A percentile compares a stretch with the other conserved stretches of the same genome.
Evolutionary conservation across 2,329 filamentous ascomycete species (phyloP).

Genomic region (Emmonsia crescens): DNA sequence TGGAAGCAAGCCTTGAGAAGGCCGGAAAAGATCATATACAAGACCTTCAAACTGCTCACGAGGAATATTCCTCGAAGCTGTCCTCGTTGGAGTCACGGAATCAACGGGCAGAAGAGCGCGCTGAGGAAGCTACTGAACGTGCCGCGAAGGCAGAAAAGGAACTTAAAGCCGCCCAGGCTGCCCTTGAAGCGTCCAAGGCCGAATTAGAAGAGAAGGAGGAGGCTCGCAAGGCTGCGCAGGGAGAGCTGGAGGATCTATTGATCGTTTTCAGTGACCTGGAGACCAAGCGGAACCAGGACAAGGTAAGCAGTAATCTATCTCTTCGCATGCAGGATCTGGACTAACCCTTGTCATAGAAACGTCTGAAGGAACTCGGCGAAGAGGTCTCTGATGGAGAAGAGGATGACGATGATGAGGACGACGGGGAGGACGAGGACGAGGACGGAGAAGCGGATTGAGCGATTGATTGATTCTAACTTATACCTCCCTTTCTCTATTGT

Average conservation of each 20-base stretch:
- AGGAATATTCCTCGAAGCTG: conserved; percentile 38
- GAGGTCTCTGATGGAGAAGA: conserved; percentile 67
- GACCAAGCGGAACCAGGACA: conserved; percentile 64
- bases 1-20: conserved; percentile 43
- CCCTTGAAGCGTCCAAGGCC: conserved; percentile 23
- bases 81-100: conserved; percentile 41
- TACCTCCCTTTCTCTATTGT: not conserved
- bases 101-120: conserved; percentile 30
- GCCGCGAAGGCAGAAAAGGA: conserved; percentile 13
- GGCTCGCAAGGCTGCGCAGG: conserved; percentile 53
- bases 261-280: conserved; percentile 74
- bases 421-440: conserved; percentile 42
- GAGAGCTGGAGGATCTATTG: conserved; percentile 68
- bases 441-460: conserved; percentile 15
- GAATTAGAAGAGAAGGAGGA: conserved; percentile 44
- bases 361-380: conserved; percentile 56
- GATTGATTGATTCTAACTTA: not conserved
- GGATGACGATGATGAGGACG: conserved; percentile 48
- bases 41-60: conserved; percentile 48
- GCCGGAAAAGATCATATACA: conserved; percentile 50
- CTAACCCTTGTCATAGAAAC: conserved; percentile 38
- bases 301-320: conserved; percentile 42
- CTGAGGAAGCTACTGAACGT: conserved; percentile 24
- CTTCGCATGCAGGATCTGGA: conserved; percentile 10
- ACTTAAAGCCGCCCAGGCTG: conserved; percentile 18